These are phyloP conservation scores for Crithidia fasciculata DNA, from an alignment of 208 protist species.

Conservation along the genomic window DNA sequence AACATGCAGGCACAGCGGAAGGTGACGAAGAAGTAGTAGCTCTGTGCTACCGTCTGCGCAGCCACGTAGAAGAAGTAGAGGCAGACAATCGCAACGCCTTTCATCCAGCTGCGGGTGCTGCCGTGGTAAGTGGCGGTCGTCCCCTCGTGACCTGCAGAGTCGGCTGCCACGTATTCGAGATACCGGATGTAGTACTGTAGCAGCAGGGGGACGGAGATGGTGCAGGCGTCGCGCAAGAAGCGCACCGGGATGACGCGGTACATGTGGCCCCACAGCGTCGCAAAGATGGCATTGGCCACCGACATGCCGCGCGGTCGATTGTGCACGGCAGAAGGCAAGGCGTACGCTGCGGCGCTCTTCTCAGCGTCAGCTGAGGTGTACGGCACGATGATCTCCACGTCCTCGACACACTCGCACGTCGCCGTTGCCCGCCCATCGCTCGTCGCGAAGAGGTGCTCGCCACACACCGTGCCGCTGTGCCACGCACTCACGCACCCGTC, in stretches of 20 bases:
- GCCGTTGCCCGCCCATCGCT: constrained; percentile 35
- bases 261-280: background rate
- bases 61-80: background rate
- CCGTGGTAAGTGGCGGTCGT: too few species aligned
- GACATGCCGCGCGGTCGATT: background rate
- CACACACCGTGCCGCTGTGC: constrained; percentile 51
- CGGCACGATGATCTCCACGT: constrained; percentile 16
- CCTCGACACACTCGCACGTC: constrained; percentile 49
- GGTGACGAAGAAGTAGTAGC: background rate
- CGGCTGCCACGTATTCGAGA: background rate
- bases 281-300: background rate
- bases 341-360: background rate
- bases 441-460: constrained; percentile 65
- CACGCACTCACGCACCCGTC: constrained; percentile 21
- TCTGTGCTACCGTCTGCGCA: constrained; percentile 23
- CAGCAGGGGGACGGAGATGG: background rate
- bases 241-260: constrained; percentile 1
- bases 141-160: background rate
- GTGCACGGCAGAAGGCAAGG: background rate
- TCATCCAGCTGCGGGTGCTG: too few species aligned
- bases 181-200: constrained; percentile 6
- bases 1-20: constrained; percentile 34
- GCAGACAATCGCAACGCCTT: too few species aligned
- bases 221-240: constrained; percentile 5
- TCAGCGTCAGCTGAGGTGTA: background rate